These are phyloP conservation scores for Parmales sp. DNA, from an alignment of 108 stramenopile genomes.

Conservation along the genomic window DNA sequence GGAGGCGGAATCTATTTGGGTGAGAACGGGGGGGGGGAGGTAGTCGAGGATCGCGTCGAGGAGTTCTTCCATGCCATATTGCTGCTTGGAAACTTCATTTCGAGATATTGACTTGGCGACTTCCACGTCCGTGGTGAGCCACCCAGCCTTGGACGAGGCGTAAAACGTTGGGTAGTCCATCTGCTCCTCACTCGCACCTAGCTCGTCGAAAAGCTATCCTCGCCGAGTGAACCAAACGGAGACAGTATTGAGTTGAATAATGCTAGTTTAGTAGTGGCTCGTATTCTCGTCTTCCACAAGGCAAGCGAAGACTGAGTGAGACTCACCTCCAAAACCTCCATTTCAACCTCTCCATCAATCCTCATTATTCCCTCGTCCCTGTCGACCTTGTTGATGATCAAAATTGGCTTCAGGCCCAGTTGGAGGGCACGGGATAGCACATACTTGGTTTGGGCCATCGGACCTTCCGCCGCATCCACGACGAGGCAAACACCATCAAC, in stretches of 20 bases:
- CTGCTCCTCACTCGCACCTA: slow-evolving; percentile 76
- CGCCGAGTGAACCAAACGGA: background rate
- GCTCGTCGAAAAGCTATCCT: slow-evolving; percentile 32
- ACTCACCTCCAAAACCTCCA: slow-evolving; percentile 39
- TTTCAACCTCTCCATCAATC: slow-evolving; percentile 75
- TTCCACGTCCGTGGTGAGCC: slow-evolving; percentile 67
- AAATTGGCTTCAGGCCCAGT: slow-evolving; percentile 67
- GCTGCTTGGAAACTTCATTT: background rate
- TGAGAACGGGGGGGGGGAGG: slow-evolving; percentile 70
- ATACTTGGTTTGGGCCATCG: slow-evolving; percentile 93
- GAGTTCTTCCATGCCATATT: slow-evolving; percentile 56
- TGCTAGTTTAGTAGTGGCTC: too few relatives aligned
- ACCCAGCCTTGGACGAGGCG: slow-evolving; percentile 79
- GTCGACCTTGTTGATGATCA: slow-evolving; percentile 97
- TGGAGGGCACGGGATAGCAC: slow-evolving; percentile 80
- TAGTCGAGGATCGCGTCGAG: slow-evolving; percentile 65
- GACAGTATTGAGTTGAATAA: too few relatives aligned
- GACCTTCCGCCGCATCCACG: slow-evolving; percentile 79
- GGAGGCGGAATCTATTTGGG: too few relatives aligned
- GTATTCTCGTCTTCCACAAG: too few relatives aligned
- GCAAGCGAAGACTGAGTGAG: background rate
- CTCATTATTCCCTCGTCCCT: slow-evolving; percentile 57
- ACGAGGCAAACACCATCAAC: slow-evolving; percentile 86
- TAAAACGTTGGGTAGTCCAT: slow-evolving; percentile 86
- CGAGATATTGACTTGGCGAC: slow-evolving; percentile 50